phyloP scores from a whole-genome alignment of 768 basidiomycete genomes.

The Kwoniella sp. region DNA sequence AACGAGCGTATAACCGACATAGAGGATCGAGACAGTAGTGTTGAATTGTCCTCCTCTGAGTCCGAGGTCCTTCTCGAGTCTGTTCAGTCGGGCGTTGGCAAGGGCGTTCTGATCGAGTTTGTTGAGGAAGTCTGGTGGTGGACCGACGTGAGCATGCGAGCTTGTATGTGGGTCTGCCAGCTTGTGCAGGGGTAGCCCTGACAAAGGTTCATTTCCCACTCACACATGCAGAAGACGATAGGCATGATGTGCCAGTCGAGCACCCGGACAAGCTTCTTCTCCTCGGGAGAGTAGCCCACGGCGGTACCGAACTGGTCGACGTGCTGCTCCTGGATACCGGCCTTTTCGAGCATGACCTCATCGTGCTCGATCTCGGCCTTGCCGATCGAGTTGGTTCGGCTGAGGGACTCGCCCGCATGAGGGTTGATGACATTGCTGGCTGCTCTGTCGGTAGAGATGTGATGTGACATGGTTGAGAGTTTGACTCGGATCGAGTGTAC shows the following conservation, averaged over 20 bases:
- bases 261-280: constrained; percentile 2
- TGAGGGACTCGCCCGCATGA: neutral
- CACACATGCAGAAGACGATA: constrained; percentile 15
- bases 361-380: constrained; percentile 1
- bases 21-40: constrained; percentile 40
- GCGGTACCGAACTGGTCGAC: constrained; percentile 10
- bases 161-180: too few relatives aligned
- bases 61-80: constrained; percentile 38
- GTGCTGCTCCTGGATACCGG: neutral
- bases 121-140: constrained; percentile 20
- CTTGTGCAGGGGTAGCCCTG: too few relatives aligned
- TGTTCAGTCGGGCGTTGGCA: constrained; percentile 35
- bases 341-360: neutral
- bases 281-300: constrained; percentile 1
- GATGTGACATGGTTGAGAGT: constrained; percentile 10
- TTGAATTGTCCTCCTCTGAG: constrained; percentile 36
- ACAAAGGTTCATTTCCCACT: too few relatives aligned
- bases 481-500: neutral
- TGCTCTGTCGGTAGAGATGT: neutral
- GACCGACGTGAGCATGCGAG: too few relatives aligned
- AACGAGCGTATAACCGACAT: constrained; percentile 30
- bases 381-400: neutral
- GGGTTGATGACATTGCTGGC: neutral
- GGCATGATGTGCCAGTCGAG: constrained; percentile 17
- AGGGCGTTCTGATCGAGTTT: constrained; percentile 33